These are phyloP conservation scores for Beauveria rudraprayagi DNA, from an alignment of 2,329 filamentous ascomycete genomes.

Conservation along the genomic window DNA sequence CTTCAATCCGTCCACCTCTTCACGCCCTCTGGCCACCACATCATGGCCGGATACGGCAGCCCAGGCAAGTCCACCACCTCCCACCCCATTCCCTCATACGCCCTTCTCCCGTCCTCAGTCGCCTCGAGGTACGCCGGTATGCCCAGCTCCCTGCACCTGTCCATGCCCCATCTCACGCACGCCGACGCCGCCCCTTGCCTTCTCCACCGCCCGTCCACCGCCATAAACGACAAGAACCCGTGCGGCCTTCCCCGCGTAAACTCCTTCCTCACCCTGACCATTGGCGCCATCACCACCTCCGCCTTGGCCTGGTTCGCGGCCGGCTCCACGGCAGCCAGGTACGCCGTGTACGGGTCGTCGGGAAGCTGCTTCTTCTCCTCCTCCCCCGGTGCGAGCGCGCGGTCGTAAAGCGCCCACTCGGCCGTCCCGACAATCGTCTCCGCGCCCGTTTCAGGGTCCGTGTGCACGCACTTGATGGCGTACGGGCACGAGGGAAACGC, in stretches of 20 bases:
- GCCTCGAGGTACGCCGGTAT: slow-evolving; percentile 10
- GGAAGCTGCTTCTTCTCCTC: not conserved
- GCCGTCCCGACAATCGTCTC: slow-evolving; percentile 5
- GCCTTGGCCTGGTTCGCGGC: not conserved
- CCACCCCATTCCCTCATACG: slow-evolving; percentile 8
- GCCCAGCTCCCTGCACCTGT: slow-evolving; percentile 2
- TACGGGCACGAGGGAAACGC: slow-evolving; percentile 8
- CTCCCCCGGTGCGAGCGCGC: not conserved
- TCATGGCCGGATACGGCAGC: slow-evolving; percentile 1
- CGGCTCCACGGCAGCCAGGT: slow-evolving; percentile 2
- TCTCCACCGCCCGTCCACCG: slow-evolving; percentile 3
- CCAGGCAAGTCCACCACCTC: not conserved
- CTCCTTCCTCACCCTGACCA: not conserved
- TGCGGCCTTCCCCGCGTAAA: not conserved
- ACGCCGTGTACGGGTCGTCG: slow-evolving; percentile 1
- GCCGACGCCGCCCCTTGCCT: slow-evolving; percentile 6
- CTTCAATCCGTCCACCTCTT: not conserved
- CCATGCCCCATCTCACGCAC: slow-evolving; percentile 10
- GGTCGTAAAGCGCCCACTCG: slow-evolving; percentile 9
- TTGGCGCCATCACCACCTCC: not conserved
- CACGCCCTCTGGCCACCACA: slow-evolving; percentile 11
- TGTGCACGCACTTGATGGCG: slow-evolving; percentile 11
- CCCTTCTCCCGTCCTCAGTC: slow-evolving; percentile 1
- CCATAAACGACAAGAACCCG: slow-evolving; percentile 4
- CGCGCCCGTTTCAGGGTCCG: not conserved